Conservation (phyloP, 2,329 filamentous ascomycete genomes). For the Hypoxylon rubiginosum region DNA sequence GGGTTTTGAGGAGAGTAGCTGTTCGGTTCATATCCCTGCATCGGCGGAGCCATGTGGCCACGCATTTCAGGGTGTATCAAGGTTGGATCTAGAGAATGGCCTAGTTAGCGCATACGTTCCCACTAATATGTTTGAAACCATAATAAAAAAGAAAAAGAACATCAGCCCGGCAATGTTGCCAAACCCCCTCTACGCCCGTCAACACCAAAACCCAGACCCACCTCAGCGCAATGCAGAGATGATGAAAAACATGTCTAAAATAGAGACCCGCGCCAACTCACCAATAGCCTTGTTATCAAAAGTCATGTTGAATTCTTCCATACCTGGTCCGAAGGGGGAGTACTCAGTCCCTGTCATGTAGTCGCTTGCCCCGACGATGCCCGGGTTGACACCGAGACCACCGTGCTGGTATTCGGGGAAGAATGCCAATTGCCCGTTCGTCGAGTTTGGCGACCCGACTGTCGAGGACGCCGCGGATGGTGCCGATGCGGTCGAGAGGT, state of each 20-base stretch:
- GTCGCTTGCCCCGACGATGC: slow-evolving; percentile 71
- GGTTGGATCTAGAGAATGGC: slow-evolving; percentile 63
- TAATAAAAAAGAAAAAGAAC: slow-evolving; percentile 12
- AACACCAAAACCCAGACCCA: background rate
- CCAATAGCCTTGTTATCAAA: slow-evolving; percentile 69
- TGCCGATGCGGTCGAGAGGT: slow-evolving; percentile 71
- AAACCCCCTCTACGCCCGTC: background rate
- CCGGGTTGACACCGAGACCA: slow-evolving; percentile 71
- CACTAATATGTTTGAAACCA: slow-evolving; percentile 14
- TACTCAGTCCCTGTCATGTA: slow-evolving; percentile 68
- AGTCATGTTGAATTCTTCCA: slow-evolving; percentile 65
- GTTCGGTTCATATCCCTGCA: slow-evolving; percentile 63
- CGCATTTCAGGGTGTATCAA: slow-evolving; percentile 69
- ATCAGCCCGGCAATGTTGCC: background rate
- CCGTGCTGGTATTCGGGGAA: slow-evolving; percentile 69
- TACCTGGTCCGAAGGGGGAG: slow-evolving; percentile 60
- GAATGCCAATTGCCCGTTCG: slow-evolving; percentile 68
- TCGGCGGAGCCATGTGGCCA: slow-evolving; percentile 60
- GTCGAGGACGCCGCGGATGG: slow-evolving; percentile 76
- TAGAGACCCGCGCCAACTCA: slow-evolving; percentile 63
- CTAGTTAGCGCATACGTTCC: slow-evolving; percentile 55
- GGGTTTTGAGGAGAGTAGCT: slow-evolving; percentile 62
- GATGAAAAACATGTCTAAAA: slow-evolving; percentile 44
- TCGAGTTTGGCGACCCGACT: slow-evolving; percentile 75
- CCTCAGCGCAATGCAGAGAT: background rate